Base-by-base conservation (phyloP, 129 eudicot species). In the Escallonia rubra region DNA sequence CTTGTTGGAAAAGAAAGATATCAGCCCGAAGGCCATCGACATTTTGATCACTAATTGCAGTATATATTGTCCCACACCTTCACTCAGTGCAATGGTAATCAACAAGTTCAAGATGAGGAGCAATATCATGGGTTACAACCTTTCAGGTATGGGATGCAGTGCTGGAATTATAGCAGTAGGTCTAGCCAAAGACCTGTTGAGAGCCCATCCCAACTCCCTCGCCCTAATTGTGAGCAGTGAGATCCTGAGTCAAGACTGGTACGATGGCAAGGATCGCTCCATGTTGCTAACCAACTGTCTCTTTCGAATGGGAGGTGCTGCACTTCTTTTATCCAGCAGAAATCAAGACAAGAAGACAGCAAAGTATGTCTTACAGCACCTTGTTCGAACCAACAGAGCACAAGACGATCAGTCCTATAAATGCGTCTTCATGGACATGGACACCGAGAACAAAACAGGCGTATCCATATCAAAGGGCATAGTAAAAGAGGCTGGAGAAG, bases 121-220 rank as follows among this genome's bases (percentile, higher is more conserved):
- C 59, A 90, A 90, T 60, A 73, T 90, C 1, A 90, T 77, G 65
- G 83, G 88, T 50, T 86, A 44, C 42, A 90, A 90, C 63, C 60
- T 90, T 39, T 81, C 90, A 7, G 96, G 96, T 3, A 90, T 90
- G 96, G 96, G 96, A 0, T 90, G 96, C 40, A 86, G 94, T 52
- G 85, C 86, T 0, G 92, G 96, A 3, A 46, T 87, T 6, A 90
- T 90, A 38, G 77, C 96, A 0, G 68, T 90, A 12, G 95, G 86
- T 68, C 61, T 90, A 13, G 96, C 96, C 34, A 41, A 90, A 2
- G 90, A 90, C 68, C 64, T 90, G n/a, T 84, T 90, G 45, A 95
- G 86, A 51, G 86, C 75, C 40, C 67, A 78, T 41, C 90, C 94
- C 0, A 86, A 83, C 52, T 81, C 93, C 0, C 41, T 79, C 10